Conservation (phyloP, 371 early-diverging fungal species). For the Circinella umbellata region DNA sequence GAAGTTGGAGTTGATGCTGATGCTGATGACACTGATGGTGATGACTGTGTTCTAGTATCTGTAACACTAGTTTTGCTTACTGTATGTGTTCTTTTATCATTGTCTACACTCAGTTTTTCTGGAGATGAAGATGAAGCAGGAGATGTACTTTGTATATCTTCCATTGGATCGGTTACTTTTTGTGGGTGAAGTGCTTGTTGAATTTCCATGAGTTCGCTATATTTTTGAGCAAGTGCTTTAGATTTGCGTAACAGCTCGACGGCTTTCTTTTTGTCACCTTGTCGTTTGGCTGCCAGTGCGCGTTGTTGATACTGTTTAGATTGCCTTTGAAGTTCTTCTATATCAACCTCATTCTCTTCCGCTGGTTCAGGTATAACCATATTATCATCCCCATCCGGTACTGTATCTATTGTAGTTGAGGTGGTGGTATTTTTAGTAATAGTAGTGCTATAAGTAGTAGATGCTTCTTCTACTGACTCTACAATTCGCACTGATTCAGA, state of each 20-base stretch:
- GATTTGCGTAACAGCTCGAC: constrained; percentile 43
- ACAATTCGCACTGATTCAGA: not conserved
- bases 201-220: constrained; percentile 18
- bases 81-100: not conserved
- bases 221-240: constrained; percentile 32
- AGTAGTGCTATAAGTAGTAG: not conserved
- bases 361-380: not conserved
- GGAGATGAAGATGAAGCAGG: not conserved
- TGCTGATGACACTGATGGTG: not conserved
- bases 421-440: no score
- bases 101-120: not conserved
- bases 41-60: constrained; percentile 6
- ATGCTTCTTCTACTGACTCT: not conserved
- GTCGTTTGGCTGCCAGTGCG: constrained; percentile 46
- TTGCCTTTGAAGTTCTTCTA: constrained; percentile 28
- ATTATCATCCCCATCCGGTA: not conserved
- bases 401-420: not conserved
- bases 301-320: constrained; percentile 38
- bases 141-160: not conserved
- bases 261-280: constrained; percentile 49
- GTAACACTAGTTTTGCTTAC: not conserved
- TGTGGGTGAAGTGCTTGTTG: constrained; percentile 3
- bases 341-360: constrained; percentile 22
- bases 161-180: not conserved
- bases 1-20: not conserved